Base-by-base conservation (phyloP, 179 eudicot species). In the Carnegiea gigantea region DNA sequence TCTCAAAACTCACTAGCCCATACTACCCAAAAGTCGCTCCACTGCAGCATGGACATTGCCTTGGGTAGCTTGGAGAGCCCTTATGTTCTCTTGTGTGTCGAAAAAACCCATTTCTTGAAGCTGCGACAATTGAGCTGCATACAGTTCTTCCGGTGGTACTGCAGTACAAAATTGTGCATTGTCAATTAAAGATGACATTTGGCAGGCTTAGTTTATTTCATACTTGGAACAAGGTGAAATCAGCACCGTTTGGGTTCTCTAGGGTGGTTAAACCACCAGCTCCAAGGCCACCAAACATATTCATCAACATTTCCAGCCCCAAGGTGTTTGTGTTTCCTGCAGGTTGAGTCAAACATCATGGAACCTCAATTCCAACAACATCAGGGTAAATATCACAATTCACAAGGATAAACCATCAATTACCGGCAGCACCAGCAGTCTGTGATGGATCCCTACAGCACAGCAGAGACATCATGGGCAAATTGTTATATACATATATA, bases 41-140 rank as follows among this genome's bases (percentile, higher is more conserved):
- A 96, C 97, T 1, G 99, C 99, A 70, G 95, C 99, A 78, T 92
- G 92, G 77, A 96, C 99, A 79, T 95, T 96, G 33, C 99, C 99
- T 75, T 89, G 86, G 12, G 98, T 92, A 40, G 98, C 98, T 77
- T 85, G 89, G 77, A 96, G 89, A 14, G 97, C 99, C 84, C 92
- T 82, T 70, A 96, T 92, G 77, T 96, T 96, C 89, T 92, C 99
- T 83, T 88, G 89, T 36, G 93, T 84, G 70, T 96, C 97, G 2
- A 38, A 38, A 38, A 96, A 96, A 20, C 98, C 99, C 98, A 94
- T 94, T 85, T 96, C 99, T 86, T 94, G 99, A 51, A 96, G 95
- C 84, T 94, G 99, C 4, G 95, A 81, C 2, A 96, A 90, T 80
- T 96, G 99, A 71, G 92, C 90, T 20, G 97, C 97, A 86, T 94